Evolutionary conservation across 345 rosid genomes (phyloP), one percentile per base, ranked within the genome.

Genomic region (Populus davidiana): DNA sequence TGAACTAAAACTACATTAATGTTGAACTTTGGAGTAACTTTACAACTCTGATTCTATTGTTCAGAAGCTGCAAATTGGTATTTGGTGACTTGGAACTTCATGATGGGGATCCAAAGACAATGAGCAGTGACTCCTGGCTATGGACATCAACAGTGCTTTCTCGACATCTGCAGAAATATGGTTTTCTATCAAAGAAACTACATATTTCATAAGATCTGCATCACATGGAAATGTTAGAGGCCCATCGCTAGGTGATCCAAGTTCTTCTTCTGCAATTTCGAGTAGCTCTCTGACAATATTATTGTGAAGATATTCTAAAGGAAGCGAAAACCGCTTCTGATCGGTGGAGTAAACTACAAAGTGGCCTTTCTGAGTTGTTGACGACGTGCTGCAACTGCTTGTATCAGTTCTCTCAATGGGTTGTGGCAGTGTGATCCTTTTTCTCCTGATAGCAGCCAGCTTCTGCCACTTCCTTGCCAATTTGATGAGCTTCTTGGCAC

Each of bases 211-310:
- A 7, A 75, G 20, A 33, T 56, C 44, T 14, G 79, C 38, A 10
- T 75, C 67, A 25, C 73, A 80, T 6, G 79, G 79, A 27, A 75
- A 64, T 25, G 65, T 65, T 7, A 80, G 71, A 25, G 67, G 75
- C 12, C 70, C 65, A 5, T 69, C 11, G 41, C 59, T 69, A 14
- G 63, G 69, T 25, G 47, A 25, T 23, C 79, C 75, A 39, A 70
- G 75, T 44, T 80, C 82, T 5, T 75, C 82, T 64, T 75, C 72
- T 6, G 79, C 29, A 71, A 80, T 62, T 31, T 35, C 16, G 27
- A 80, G 49, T 23, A 80, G 50, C 67, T 75, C 63, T 75, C 18
- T 35, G 1, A 75, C 20, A 2, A 63, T 17, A 35, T 80, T 31
- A 6, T 49, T 70, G 36, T 50, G 38, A 33, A 79, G 70, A 59